phyloP scores from a whole-genome alignment of 202 grass and related monocot species.

The Setaria italica region DNA sequence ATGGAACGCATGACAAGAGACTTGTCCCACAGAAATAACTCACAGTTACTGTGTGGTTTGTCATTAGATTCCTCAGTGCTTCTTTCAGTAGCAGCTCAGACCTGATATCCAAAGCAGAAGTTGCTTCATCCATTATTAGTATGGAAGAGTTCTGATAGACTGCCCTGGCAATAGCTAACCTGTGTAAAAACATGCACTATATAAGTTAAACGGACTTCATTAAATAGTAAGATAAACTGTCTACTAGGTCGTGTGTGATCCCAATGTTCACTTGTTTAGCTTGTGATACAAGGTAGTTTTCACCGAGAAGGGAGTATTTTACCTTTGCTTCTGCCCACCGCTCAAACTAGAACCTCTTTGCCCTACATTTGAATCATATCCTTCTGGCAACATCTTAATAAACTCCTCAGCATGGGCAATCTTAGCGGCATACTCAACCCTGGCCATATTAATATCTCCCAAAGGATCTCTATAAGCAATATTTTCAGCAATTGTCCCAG shows the following conservation, averaged over 20 bases:
- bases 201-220: neutral
- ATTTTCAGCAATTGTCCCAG: slow-evolving; percentile 83
- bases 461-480: slow-evolving; percentile 73
- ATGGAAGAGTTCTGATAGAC: slow-evolving; percentile 72
- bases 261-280: slow-evolving; percentile 4
- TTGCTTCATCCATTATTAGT: slow-evolving; percentile 89
- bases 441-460: slow-evolving; percentile 58
- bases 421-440: slow-evolving; percentile 70
- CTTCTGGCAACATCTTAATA: slow-evolving; percentile 66
- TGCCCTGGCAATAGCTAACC: slow-evolving; percentile 80
- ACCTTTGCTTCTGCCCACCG: slow-evolving; percentile 91
- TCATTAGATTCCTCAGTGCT: slow-evolving; percentile 58
- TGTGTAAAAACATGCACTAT: slow-evolving; percentile 41
- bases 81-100: slow-evolving; percentile 77
- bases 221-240: slow-evolving; percentile 22
- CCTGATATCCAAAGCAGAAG: slow-evolving; percentile 78
- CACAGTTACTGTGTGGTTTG: slow-evolving; percentile 55
- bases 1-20: neutral
- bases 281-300: neutral
- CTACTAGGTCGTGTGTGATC: neutral
- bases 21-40: slow-evolving; percentile 8
- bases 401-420: slow-evolving; percentile 85
- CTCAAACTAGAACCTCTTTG: slow-evolving; percentile 77
- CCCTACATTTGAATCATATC: slow-evolving; percentile 71
- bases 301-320: neutral